These are phyloP conservation scores for Ceratocystis ficicola DNA, from an alignment of 2,329 filamentous ascomycete genomes.

Conservation along the genomic window DNA sequence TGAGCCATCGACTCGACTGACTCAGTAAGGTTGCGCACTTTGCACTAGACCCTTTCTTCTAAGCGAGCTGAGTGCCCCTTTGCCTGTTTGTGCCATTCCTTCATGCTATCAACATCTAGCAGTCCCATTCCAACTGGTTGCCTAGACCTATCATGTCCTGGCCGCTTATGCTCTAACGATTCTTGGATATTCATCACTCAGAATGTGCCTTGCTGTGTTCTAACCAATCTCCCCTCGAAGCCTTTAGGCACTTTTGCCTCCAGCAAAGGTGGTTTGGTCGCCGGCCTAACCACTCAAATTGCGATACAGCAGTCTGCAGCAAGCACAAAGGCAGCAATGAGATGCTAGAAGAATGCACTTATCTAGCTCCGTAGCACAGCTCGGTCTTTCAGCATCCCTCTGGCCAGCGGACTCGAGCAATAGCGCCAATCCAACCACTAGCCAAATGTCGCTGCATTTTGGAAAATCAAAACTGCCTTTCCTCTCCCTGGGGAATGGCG, in stretches of 20 bases:
- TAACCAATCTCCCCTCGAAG: not conserved
- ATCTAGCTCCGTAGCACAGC: not conserved
- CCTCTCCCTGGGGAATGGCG: not conserved
- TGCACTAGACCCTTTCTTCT: no score
- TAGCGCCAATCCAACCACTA: not conserved
- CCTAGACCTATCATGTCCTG: no score
- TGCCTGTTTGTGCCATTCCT: no score
- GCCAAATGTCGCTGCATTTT: not conserved
- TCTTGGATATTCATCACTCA: not conserved
- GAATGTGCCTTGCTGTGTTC: not conserved
- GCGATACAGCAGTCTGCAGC: not conserved
- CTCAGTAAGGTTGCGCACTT: no score
- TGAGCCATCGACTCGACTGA: no score
- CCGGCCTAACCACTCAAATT: not conserved
- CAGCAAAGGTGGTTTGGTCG: not conserved
- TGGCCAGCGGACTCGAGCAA: not conserved
- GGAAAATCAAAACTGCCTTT: not conserved
- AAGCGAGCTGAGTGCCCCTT: no score
- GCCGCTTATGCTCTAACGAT: no score
- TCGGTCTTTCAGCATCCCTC: no score
- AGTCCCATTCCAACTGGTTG: no score
- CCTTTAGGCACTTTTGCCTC: constrained; percentile 2
- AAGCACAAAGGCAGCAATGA: not conserved
- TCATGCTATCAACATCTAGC: no score
- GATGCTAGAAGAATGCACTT: not conserved